Base-by-base conservation (phyloP, 2,329 filamentous ascomycete species). In the Colletotrichum sojae region DNA sequence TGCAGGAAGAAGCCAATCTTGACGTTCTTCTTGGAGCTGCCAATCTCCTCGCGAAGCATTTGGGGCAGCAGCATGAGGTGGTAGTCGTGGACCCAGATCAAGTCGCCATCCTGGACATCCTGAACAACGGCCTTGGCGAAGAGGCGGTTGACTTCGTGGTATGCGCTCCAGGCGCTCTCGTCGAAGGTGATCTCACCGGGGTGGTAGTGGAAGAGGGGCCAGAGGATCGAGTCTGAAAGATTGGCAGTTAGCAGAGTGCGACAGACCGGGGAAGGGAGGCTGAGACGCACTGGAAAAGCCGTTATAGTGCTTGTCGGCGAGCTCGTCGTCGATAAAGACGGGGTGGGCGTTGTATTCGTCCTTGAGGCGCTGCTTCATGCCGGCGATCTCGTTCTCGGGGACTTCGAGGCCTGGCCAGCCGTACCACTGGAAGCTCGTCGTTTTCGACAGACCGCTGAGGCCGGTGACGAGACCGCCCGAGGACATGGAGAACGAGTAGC, bases 1-100 rank as follows among this genome's bases (percentile, higher is more conserved):
- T 99, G 96, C 43, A 98, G 85, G 86, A 98, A 99, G 87, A 98
- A 98, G 73, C 95, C 96, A 75, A 99, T 96, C 85, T 97, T 97
- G 82, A 98, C 91, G 74, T 98, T 97, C 83, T 95, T 94, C 83
- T 92, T 94, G 70, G 86, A 88, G 71, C 90, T 81, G 67, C 92
- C 93, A 67, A 98, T 91, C 80, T 97, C 94, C 76, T 97, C 93
- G 71, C 96, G 93, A 68, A 99, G 88, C 94, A 98, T 97, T 77
- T 95, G 90, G 39, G 96, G 96, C 40, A 99, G 88, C 20, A 99
- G 90, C 95, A 98, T 98, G 71, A 98, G 86, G 81, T 99, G 96
- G 83, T 98, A 99, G 81, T 99, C 96, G 80, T 99, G 96, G 6
- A 99, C 94, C 96, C 96, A 99, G 76, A 99, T 92, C 76, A 98